Conservation (phyloP, 129 eudicot genomes). For the Tagetes erecta region DNA sequence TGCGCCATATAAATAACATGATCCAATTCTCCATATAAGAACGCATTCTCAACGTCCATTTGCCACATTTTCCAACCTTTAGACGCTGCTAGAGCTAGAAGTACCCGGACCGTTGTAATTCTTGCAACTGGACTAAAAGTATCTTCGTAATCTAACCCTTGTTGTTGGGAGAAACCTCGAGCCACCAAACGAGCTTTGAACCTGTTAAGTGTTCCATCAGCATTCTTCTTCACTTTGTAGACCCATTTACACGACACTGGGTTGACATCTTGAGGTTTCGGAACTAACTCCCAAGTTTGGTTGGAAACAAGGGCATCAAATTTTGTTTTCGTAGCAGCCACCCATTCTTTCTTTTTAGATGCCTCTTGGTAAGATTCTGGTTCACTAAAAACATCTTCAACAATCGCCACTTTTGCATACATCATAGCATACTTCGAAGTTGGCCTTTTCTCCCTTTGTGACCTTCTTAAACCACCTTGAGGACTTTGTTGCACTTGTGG, state of each 20-base stretch:
- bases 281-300: slow-evolving; percentile 1
- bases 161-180: not conserved
- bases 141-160: not conserved
- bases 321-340: not conserved
- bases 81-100: not conserved
- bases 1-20: too few relatives aligned
- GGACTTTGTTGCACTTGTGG: not conserved
- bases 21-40: too few relatives aligned
- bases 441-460: not conserved
- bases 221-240: not conserved
- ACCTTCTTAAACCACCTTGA: not conserved
- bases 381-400: not conserved
- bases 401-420: not conserved
- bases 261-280: not conserved
- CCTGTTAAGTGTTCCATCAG: not conserved
- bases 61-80: not conserved
- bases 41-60: too few relatives aligned
- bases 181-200: not conserved
- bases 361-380: not conserved
- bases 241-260: not conserved
- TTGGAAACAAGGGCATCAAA: not conserved
- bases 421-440: not conserved
- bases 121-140: not conserved
- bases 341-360: not conserved
- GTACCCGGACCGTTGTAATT: not conserved